Evolutionary conservation across 2,329 filamentous ascomycete genomes (phyloP).

Genomic region (Arthrobotrys entomopaga): DNA sequence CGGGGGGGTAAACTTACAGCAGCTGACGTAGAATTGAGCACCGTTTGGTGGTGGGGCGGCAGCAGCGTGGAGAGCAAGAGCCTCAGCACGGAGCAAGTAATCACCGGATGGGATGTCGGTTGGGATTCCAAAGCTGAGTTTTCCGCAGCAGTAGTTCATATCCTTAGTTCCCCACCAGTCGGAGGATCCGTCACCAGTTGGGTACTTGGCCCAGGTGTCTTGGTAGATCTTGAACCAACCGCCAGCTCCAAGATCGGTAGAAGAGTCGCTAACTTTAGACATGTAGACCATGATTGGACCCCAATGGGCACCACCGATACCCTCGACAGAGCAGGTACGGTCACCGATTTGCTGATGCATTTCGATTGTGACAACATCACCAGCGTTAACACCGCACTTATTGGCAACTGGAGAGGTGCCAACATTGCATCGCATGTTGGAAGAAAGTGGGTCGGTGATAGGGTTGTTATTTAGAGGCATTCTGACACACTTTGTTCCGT

Average conservation of each 20-base stretch:
- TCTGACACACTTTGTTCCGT: conserved; percentile 64
- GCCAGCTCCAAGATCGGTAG: conserved; percentile 64
- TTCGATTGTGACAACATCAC: conserved; percentile 67
- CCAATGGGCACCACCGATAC: conserved; percentile 68
- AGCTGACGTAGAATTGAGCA: conserved; percentile 54
- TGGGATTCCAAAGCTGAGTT: conserved; percentile 63
- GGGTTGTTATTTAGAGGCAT: conserved; percentile 67
- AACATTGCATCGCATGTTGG: conserved; percentile 67
- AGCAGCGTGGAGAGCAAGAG: conserved; percentile 68
- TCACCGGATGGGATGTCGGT: conserved; percentile 67
- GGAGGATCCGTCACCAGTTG: conserved; percentile 62
- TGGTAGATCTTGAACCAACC: conserved; percentile 69
- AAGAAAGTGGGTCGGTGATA: conserved; percentile 62
- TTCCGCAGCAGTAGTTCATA: conserved; percentile 63
- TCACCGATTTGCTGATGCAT: conserved; percentile 69
- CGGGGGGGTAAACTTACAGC: conserved; percentile 44
- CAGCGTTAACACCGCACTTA: conserved; percentile 65
- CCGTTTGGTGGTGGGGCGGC: conserved; percentile 29
- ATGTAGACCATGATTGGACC: conserved; percentile 69
- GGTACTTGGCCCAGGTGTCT: conserved; percentile 59
- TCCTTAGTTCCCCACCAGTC: conserved; percentile 66
- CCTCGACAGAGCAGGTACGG: conserved; percentile 65
- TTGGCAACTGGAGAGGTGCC: conserved; percentile 61
- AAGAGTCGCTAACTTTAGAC: conserved; percentile 66
- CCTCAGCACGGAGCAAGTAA: conserved; percentile 69